Conservation (phyloP, 192 early-diverging fungal species). For the Podila epigama region DNA sequence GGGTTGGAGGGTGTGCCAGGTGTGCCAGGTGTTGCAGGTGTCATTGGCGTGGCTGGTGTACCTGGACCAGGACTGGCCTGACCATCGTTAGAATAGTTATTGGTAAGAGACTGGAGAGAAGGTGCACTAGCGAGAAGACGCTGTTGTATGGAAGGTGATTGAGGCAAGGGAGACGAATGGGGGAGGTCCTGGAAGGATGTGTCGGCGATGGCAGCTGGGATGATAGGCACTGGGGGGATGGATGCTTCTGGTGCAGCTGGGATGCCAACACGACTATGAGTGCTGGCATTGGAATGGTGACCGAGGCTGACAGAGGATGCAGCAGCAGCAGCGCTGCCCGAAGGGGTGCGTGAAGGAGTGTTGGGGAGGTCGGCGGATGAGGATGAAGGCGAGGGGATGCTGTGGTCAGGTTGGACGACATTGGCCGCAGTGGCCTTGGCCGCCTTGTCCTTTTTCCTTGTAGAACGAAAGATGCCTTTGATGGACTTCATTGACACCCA, state of each 20-base stretch:
- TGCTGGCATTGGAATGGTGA: constrained; percentile 27
- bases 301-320: neutral
- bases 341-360: neutral
- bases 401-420: neutral
- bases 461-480: constrained; percentile 19
- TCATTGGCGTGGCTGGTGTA: neutral
- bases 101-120: neutral
- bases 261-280: constrained; percentile 7
- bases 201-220: constrained; percentile 2
- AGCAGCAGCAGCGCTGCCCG: neutral
- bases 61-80: neutral
- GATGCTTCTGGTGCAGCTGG: neutral
- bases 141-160: constrained; percentile 8
- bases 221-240: constrained; percentile 5
- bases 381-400: constrained; percentile 7
- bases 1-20: neutral
- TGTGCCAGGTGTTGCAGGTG: too few relatives aligned
- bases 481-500: constrained; percentile 23
- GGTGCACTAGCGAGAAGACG: neutral
- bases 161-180: neutral
- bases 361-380: neutral
- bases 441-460: constrained; percentile 18
- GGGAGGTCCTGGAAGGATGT: constrained; percentile 20
- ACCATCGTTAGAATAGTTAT: too few relatives aligned
- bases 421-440: neutral